A percentile compares a stretch with the other conserved stretches of the same genome.
Conservation (phyloP, 2,329 filamentous ascomycete species). For the Pyricularia pennisetigena region DNA sequence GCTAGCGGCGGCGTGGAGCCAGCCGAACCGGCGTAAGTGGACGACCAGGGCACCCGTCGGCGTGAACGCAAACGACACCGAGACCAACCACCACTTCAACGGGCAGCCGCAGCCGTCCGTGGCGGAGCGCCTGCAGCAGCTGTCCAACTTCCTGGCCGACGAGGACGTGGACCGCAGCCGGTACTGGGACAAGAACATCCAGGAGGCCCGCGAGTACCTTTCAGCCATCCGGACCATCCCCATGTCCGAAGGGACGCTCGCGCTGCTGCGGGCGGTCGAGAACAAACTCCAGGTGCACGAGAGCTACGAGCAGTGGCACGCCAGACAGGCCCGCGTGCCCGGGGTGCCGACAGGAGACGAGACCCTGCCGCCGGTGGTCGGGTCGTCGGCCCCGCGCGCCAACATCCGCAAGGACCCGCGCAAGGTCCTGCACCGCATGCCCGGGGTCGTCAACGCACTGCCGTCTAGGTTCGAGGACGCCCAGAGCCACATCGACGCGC, state of each 20-base stretch:
- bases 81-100: slow-evolving; percentile 5
- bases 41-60: neutral
- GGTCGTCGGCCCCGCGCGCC: neutral
- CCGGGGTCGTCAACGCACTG: neutral
- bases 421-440: slow-evolving; percentile 1
- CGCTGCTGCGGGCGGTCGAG: slow-evolving; percentile 19
- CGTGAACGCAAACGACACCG: neutral
- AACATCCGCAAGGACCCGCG: neutral
- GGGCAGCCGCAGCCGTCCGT: slow-evolving; percentile 19
- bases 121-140: slow-evolving; percentile 19
- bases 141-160: slow-evolving; percentile 36
- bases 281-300: slow-evolving; percentile 13
- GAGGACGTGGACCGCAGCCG: slow-evolving; percentile 32
- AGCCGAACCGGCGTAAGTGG: neutral
- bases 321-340: neutral
- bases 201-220: slow-evolving; percentile 28
- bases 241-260: neutral
- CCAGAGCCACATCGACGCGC: neutral
- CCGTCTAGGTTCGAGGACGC: neutral
- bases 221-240: slow-evolving; percentile 17
- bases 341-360: neutral
- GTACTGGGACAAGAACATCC: slow-evolving; percentile 26
- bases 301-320: slow-evolving; percentile 13
- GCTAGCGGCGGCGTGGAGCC: neutral
- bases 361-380: neutral